Evolutionary conservation across 2,329 filamentous ascomycete genomes (phyloP).

Genomic region (Helotiales sp.): DNA sequence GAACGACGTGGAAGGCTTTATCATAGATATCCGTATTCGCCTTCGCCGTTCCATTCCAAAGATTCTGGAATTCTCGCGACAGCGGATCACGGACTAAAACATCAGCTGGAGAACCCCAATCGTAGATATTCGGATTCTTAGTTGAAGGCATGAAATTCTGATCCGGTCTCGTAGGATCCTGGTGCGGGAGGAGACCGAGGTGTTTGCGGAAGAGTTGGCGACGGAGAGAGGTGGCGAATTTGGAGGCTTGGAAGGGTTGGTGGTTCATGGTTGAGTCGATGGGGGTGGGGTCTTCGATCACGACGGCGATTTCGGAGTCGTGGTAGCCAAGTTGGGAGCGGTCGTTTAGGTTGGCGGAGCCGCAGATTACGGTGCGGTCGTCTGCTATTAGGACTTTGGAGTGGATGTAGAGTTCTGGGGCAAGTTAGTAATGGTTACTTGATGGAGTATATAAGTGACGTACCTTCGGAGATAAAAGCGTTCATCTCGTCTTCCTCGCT

Average conservation of each 20-base stretch:
- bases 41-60: conserved; percentile 73
- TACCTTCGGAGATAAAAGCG: conserved; percentile 58
- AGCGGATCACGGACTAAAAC: conserved; percentile 74
- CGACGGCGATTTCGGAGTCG: conserved; percentile 86
- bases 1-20: conserved; percentile 79
- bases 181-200: conserved; percentile 76
- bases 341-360: conserved; percentile 61
- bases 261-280: conserved; percentile 75
- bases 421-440: no score
- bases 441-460: not conserved
- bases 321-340: conserved; percentile 78
- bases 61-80: conserved; percentile 61
- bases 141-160: conserved; percentile 77
- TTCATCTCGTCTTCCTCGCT: conserved; percentile 55
- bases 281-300: conserved; percentile 75
- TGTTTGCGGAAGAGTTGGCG: conserved; percentile 90
- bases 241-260: conserved; percentile 66
- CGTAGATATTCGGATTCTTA: conserved; percentile 69
- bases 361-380: conserved; percentile 79
- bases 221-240: conserved; percentile 78
- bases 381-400: conserved; percentile 78
- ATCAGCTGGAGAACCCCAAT: conserved; percentile 69
- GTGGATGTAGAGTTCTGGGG: conserved; percentile 57
- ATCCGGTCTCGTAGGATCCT: conserved; percentile 65
- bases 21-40: conserved; percentile 80